Evolutionary conservation across 352 stramenopile genomes (phyloP).

Genomic region (Pythium pectinolyticum): DNA sequence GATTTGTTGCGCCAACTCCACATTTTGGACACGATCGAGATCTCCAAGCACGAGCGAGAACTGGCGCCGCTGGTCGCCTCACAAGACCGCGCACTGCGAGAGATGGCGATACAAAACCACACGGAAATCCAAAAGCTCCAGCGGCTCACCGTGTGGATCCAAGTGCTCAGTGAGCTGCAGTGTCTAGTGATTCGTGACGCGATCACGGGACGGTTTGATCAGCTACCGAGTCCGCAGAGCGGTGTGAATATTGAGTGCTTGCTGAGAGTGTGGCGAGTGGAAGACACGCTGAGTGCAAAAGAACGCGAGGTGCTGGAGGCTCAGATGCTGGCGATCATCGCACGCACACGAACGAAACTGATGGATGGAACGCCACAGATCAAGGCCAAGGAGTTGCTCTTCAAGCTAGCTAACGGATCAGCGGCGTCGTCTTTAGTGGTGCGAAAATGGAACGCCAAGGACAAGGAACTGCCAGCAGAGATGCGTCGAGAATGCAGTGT

Average conservation of each 20-base stretch:
- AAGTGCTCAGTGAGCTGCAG: conserved; percentile 63
- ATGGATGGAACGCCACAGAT: conserved; percentile 50
- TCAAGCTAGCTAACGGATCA: conserved; percentile 48
- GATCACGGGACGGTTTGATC: conserved; percentile 45
- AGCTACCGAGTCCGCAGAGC: conserved; percentile 44
- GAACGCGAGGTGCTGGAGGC: conserved; percentile 45
- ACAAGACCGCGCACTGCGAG: conserved; percentile 51
- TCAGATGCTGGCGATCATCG: conserved; percentile 69
- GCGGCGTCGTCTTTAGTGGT: background rate
- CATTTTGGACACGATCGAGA: conserved; percentile 60
- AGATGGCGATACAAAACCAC: conserved; percentile 64
- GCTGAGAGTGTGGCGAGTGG: conserved; percentile 47
- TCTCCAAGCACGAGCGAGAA: conserved; percentile 60
- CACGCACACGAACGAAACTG: conserved; percentile 55
- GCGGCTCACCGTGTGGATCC: conserved; percentile 45
- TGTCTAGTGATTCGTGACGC: conserved; percentile 42
- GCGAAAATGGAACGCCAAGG: conserved; percentile 11
- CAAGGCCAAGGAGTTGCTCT: conserved; percentile 67
- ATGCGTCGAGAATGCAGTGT: conserved; percentile 34
- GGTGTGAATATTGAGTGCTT: conserved; percentile 44
- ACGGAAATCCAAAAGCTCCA: conserved; percentile 73
- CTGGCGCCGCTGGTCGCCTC: conserved; percentile 46
- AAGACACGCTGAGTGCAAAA: conserved; percentile 33
- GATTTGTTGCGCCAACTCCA: conserved; percentile 45
- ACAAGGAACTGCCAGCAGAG: conserved; percentile 26